Percentiles rank a stretch among this genome's conserved stretches.
These are phyloP conservation scores for Colletotrichum spaethianum DNA, from an alignment of 2,329 filamentous ascomycete genomes.

Conservation along the genomic window DNA sequence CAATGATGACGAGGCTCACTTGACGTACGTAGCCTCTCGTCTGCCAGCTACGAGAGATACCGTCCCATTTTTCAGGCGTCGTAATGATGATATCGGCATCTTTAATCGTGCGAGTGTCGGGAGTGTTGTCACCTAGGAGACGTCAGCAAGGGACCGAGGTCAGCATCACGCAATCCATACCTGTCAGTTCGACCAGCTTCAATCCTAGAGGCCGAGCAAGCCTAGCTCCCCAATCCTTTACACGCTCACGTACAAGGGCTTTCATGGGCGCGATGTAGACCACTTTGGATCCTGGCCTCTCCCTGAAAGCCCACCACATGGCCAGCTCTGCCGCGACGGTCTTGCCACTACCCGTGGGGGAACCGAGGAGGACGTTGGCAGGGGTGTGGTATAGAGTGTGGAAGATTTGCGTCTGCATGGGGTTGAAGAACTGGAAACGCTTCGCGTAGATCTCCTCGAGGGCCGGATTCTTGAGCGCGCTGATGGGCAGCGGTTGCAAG, in stretches of 20 bases:
- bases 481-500: constrained; percentile 89
- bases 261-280: constrained; percentile 99
- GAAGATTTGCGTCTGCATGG: constrained; percentile 99
- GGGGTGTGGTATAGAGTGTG: constrained; percentile 95
- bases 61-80: constrained; percentile 99
- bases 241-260: constrained; percentile 94
- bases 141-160: neutral
- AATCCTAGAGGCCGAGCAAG: constrained; percentile 87
- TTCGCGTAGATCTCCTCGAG: constrained; percentile 91
- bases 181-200: constrained; percentile 94
- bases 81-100: constrained; percentile 98
- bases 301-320: constrained; percentile 99
- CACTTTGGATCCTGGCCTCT: constrained; percentile 94
- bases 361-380: constrained; percentile 93
- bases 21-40: constrained; percentile 96
- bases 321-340: constrained; percentile 95
- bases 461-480: constrained; percentile 87
- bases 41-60: constrained; percentile 98
- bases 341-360: constrained; percentile 97
- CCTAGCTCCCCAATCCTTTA: constrained; percentile 92
- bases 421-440: constrained; percentile 97
- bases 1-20: constrained; percentile 96
- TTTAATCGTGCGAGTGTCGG: constrained; percentile 94
- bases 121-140: constrained; percentile 83
- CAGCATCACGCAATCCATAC: constrained; percentile 49